Conservation (phyloP, 2,329 filamentous ascomycete genomes). For the Xylaria digitata region DNA sequence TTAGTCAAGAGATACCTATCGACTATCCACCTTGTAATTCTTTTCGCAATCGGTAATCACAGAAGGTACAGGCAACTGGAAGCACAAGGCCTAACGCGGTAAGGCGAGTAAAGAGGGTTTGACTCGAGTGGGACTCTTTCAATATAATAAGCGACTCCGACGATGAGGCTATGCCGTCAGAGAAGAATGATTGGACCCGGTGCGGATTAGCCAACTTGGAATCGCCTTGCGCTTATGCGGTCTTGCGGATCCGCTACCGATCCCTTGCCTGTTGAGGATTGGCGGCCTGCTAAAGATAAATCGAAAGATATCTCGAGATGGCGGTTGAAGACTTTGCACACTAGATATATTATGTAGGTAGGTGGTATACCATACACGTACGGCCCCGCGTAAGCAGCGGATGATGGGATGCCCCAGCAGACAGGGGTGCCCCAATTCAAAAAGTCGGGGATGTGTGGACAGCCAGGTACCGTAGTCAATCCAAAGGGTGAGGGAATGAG, state of each 20-base stretch:
- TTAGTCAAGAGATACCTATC: slow-evolving; percentile 1
- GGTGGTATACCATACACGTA: slow-evolving; percentile 11
- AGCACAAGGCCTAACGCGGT: slow-evolving; percentile 14
- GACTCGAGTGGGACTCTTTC: slow-evolving; percentile 13
- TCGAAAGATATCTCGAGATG: slow-evolving; percentile 12
- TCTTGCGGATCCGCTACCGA: slow-evolving; percentile 14
- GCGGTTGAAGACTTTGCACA: slow-evolving; percentile 13
- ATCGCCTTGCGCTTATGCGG: slow-evolving; percentile 33
- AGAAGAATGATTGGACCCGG: slow-evolving; percentile 15
- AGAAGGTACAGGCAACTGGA: background rate
- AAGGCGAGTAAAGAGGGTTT: slow-evolving; percentile 13
- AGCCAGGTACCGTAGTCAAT: no score
- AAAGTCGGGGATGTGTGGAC: slow-evolving; percentile 12
- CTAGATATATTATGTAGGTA: slow-evolving; percentile 12
- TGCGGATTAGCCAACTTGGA: slow-evolving; percentile 11
- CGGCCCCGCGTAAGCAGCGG: slow-evolving; percentile 11
- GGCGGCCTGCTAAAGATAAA: slow-evolving; percentile 3
- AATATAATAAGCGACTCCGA: slow-evolving; percentile 17
- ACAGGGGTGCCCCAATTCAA: slow-evolving; percentile 26
- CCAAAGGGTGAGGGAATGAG: background rate
- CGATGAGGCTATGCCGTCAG: slow-evolving; percentile 32
- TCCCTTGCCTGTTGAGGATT: slow-evolving; percentile 9
- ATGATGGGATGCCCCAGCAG: slow-evolving; percentile 6
- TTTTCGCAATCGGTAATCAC: slow-evolving; percentile 13
- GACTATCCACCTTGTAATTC: slow-evolving; percentile 2